Evolutionary conservation across 345 rosid species (phyloP), one percentile per base, ranked within the genome.

Genomic region (Diplotaxis tenuifolia): DNA sequence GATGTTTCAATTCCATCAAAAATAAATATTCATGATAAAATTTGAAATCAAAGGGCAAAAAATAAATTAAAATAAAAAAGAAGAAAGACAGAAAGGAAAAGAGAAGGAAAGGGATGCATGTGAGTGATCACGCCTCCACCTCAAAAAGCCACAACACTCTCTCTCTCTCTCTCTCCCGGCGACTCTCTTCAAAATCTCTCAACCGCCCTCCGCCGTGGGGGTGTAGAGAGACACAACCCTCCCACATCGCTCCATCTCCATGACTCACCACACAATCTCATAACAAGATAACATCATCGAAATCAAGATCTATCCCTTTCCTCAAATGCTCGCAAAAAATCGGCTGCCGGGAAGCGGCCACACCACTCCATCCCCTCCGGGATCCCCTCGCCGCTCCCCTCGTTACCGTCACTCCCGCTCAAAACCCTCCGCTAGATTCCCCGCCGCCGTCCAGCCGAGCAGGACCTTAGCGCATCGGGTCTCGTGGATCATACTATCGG

Each of bases 341-440:
- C 81, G 98, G 75, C 71, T 88, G 72, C 94, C 97, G 23, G 84
- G 89, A 81, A 92, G 96, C 89, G 98, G 97, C 83, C 96, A 89
- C 86, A 75, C 81, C 14, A 86, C 97, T n/a, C 99, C 99, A 0
- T 96, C 99, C 8, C 98, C 99, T 4, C 99, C 96, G n/a, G 85
- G 82, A 19, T 90, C 98, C 29, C 98, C 98, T 42, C 86, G 87
- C 40, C 92, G 98, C 5, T 90, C 98, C 14, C 99, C 98, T 9
- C 84, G 96, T 14, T 87, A 82, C 82, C 96, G 96, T 14, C 93
- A 78, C 78, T 78, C 85, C 56, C 86, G 89, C 40, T 83, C 88
- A 15, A 92, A 90, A 73, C 74, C 80, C 25, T 49, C 82, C 9
- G 68, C 63, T 23, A 84, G 89, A 62, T 84, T 84, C 71, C 78